A percentile compares a stretch with the other conserved stretches of the same genome.
Evolutionary conservation across 768 basidiomycete species (phyloP).

Genomic region (Phylloporus sp.): DNA sequence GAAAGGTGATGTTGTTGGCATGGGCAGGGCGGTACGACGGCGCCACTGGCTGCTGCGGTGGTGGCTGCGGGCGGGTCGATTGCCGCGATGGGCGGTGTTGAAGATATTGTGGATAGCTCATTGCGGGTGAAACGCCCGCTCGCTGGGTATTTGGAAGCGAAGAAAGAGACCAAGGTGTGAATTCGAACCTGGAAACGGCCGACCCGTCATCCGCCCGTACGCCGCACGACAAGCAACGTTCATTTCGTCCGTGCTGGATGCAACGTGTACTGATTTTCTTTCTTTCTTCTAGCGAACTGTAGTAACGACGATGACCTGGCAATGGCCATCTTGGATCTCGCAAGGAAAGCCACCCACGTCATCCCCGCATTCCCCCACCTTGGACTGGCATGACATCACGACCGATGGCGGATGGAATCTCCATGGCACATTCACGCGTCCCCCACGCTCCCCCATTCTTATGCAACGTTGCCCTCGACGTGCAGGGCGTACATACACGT

Average conservation of each 20-base stretch:
- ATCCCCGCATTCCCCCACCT: constrained; percentile 22
- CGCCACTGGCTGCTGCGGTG: no score
- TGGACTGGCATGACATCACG: constrained; percentile 16
- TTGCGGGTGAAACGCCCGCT: constrained; percentile 8
- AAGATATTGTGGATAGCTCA: constrained; percentile 41
- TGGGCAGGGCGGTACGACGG: constrained; percentile 16
- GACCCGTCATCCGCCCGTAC: constrained; percentile 13
- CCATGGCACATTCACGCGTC: constrained; percentile 18
- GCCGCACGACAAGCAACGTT: not conserved
- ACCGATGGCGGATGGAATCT: constrained; percentile 6
- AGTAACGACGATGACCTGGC: no score
- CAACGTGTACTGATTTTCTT: no score
- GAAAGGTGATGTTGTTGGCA: constrained; percentile 60
- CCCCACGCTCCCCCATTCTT: constrained; percentile 24
- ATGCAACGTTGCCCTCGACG: constrained; percentile 9
- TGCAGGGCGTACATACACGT: not conserved
- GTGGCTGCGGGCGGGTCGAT: no score
- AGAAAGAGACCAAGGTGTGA: constrained; percentile 10
- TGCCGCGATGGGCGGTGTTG: constrained; percentile 28
- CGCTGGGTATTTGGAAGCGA: not conserved
- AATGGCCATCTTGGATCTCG: constrained; percentile 9
- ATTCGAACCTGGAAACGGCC: not conserved
- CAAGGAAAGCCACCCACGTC: constrained; percentile 13
- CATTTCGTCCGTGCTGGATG: no score
- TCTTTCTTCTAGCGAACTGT: no score